A percentile compares a stretch with the other conserved stretches of the same genome.
Conservation (phyloP, 2,329 filamentous ascomycete species). For the Neofusicoccum kwambonambiense region DNA sequence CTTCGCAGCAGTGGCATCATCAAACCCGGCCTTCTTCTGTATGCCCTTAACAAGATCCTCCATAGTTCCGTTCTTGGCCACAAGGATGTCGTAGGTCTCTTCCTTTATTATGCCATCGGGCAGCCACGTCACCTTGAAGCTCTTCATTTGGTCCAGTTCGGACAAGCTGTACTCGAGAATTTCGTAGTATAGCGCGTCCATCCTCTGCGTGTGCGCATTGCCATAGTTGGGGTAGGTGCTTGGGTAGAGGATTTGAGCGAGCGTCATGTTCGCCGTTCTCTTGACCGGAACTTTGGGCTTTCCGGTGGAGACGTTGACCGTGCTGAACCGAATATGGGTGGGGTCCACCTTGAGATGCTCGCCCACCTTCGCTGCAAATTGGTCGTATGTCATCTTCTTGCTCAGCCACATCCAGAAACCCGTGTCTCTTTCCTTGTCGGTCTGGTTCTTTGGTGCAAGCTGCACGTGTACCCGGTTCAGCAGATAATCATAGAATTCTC, state of each 20-base stretch:
- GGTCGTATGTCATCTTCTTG: slow-evolving; percentile 86
- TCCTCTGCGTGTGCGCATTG: slow-evolving; percentile 64
- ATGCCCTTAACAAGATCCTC: slow-evolving; percentile 74
- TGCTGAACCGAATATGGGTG: slow-evolving; percentile 89
- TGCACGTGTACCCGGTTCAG: slow-evolving; percentile 77
- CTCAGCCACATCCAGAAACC: slow-evolving; percentile 77
- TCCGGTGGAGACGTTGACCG: slow-evolving; percentile 72
- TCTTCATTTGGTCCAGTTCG: slow-evolving; percentile 91
- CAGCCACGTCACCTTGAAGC: slow-evolving; percentile 77
- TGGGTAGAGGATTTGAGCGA: slow-evolving; percentile 75
- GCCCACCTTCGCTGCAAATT: slow-evolving; percentile 78
- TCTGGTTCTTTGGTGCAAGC: slow-evolving; percentile 67
- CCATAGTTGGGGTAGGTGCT: slow-evolving; percentile 67
- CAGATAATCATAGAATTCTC: slow-evolving; percentile 90
- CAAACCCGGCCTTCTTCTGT: slow-evolving; percentile 75
- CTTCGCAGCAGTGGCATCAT: slow-evolving; percentile 70
- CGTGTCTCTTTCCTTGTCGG: slow-evolving; percentile 54
- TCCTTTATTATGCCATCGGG: slow-evolving; percentile 91
- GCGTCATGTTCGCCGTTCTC: slow-evolving; percentile 66
- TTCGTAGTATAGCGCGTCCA: slow-evolving; percentile 86
- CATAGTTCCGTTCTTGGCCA: slow-evolving; percentile 80
- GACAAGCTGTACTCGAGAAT: slow-evolving; percentile 90
- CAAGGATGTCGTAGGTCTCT: slow-evolving; percentile 78
- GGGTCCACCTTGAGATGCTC: slow-evolving; percentile 73
- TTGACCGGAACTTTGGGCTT: slow-evolving; percentile 79